phyloP scores from a whole-genome alignment of 2,329 filamentous ascomycete species.

The Rutstroemia sp. region DNA sequence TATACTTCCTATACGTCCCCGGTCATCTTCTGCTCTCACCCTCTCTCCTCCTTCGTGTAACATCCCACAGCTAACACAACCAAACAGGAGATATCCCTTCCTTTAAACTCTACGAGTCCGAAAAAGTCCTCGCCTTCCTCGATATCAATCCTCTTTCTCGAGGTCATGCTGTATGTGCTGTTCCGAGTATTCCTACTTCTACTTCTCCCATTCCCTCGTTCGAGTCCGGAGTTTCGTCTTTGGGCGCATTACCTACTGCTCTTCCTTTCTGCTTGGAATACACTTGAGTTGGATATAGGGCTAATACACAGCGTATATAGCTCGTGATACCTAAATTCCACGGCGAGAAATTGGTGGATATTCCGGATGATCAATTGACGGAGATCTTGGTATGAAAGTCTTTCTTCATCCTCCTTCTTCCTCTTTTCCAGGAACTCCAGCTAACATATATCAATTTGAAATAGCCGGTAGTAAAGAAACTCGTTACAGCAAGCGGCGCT shows the following conservation, averaged over 20 bases:
- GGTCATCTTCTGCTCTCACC: not conserved
- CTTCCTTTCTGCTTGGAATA: not conserved
- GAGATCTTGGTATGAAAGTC: conserved; percentile 64
- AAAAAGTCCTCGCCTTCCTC: conserved; percentile 90
- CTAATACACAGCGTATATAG: conserved; percentile 30
- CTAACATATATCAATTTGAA: not conserved
- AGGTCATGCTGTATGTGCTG: conserved; percentile 71
- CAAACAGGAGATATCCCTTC: conserved; percentile 81
- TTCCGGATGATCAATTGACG: conserved; percentile 77
- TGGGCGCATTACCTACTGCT: too few relatives aligned
- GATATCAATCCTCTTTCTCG: conserved; percentile 86
- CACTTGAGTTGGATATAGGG: not conserved
- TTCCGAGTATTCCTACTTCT: not conserved
- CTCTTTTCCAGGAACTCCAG: not conserved
- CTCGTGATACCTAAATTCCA: conserved; percentile 96
- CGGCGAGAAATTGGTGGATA: conserved; percentile 83
- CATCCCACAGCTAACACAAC: conserved; percentile 5
- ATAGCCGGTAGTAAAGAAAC: conserved; percentile 76
- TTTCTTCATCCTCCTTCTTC: too few relatives aligned
- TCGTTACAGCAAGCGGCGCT: conserved; percentile 69
- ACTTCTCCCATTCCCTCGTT: not conserved
- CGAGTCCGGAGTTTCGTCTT: not conserved
- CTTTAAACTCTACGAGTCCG: conserved; percentile 92
- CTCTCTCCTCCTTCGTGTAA: not conserved
- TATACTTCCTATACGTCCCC: too few relatives aligned